A percentile compares a stretch with the other conserved stretches of the same genome.
Evolutionary conservation across 2,329 filamentous ascomycete genomes (phyloP).

Genomic region (Eutypella sp.): DNA sequence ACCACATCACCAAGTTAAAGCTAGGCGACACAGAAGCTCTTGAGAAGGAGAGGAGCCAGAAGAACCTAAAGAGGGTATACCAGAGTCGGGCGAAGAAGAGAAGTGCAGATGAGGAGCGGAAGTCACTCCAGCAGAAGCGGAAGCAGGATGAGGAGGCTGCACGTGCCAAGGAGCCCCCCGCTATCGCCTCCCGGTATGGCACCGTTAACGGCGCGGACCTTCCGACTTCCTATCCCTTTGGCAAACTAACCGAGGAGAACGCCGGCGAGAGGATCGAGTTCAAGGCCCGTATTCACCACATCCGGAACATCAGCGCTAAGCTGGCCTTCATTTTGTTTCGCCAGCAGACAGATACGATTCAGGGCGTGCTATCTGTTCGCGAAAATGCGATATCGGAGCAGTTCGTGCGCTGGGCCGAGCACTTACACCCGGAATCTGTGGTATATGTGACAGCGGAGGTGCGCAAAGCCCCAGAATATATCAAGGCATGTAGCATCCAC

Average conservation of each 20-base stretch:
- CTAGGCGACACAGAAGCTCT: conserved; percentile 32
- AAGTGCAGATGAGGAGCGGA: conserved; percentile 28
- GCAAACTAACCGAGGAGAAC: conserved; percentile 35
- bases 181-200: conserved; percentile 23
- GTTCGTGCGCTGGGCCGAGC: conserved; percentile 85
- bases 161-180: conserved; percentile 19
- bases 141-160: conserved; percentile 29
- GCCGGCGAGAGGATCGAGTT: conserved; percentile 60
- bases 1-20: conserved; percentile 33
- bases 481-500: conserved; percentile 72
- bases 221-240: conserved; percentile 32
- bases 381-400: conserved; percentile 60
- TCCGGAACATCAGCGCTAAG: conserved; percentile 75
- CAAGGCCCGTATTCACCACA: conserved; percentile 69
- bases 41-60: conserved; percentile 26
- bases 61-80: conserved; percentile 27
- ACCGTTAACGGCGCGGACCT: conserved; percentile 33
- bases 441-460: conserved; percentile 71
- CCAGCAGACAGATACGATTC: conserved; percentile 76
- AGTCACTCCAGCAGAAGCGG: conserved; percentile 27
- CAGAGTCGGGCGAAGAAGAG: conserved; percentile 28
- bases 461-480: conserved; percentile 66
- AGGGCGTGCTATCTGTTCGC: conserved; percentile 64
- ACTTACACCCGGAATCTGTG: conserved; percentile 71
- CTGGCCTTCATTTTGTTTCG: conserved; percentile 83